Evolutionary conservation across 352 stramenopile species (phyloP).

Genomic region (Pythium apleroticum): DNA sequence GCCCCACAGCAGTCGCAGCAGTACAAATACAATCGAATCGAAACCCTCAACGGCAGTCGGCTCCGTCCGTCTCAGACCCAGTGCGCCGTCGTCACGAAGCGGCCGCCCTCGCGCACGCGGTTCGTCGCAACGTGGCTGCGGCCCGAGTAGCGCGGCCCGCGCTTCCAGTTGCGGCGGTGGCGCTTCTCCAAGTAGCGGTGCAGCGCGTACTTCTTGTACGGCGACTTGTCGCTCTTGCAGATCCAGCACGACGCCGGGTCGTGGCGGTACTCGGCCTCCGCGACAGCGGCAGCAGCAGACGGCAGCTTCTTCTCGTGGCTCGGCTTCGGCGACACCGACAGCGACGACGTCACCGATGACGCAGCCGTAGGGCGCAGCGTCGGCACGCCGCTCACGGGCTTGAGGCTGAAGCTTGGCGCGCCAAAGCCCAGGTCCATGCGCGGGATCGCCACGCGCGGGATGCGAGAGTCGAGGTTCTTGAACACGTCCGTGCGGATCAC

Average conservation of each 20-base stretch:
- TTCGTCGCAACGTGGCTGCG: conserved; percentile 78
- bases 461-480: conserved; percentile 75
- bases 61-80: conserved; percentile 53
- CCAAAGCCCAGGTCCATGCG: conserved; percentile 69
- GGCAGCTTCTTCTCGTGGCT: conserved; percentile 45
- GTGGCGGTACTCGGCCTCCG: conserved; percentile 48
- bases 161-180: conserved; percentile 82
- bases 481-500: conserved; percentile 79
- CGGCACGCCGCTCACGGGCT: conserved; percentile 14
- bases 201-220: conserved; percentile 78
- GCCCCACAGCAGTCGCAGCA: neutral
- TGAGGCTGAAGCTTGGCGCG: conserved; percentile 17
- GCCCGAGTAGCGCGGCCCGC: conserved; percentile 73
- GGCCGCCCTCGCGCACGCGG: conserved; percentile 77
- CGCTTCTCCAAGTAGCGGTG: conserved; percentile 85
- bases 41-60: neutral
- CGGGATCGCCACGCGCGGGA: conserved; percentile 61
- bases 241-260: conserved; percentile 83
- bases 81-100: conserved; percentile 80
- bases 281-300: conserved; percentile 1
- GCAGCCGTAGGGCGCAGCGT: conserved; percentile 13
- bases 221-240: conserved; percentile 83
- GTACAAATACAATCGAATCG: conserved; percentile 1
- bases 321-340: conserved; percentile 49
- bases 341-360: conserved; percentile 17